These are phyloP conservation scores for Phytomonas sp. DNA, from an alignment of 208 protist species.

Conservation along the genomic window DNA sequence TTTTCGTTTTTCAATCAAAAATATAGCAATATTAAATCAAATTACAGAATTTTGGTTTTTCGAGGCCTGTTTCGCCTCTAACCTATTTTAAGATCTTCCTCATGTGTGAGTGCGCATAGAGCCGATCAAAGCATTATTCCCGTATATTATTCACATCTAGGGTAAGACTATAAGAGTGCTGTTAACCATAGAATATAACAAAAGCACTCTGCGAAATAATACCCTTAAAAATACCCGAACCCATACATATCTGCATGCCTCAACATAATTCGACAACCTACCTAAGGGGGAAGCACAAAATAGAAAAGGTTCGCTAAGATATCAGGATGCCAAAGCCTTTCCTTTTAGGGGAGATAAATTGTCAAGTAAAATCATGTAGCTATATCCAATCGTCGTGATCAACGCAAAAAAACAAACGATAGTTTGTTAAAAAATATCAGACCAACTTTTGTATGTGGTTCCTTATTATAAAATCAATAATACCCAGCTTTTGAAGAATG, in stretches of 20 bases:
- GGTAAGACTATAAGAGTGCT: background rate
- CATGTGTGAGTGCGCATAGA: background rate
- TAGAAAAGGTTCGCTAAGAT: background rate
- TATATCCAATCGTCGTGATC: background rate
- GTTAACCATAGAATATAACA: background rate
- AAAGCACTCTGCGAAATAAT: constrained; percentile 3
- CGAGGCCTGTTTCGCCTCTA: background rate
- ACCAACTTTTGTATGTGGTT: background rate
- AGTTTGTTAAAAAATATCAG: background rate
- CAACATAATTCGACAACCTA: constrained; percentile 1
- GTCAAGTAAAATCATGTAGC: background rate
- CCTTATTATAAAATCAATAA: constrained; percentile 3
- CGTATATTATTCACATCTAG: background rate
- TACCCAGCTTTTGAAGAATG: background rate
- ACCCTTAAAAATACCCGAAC: constrained; percentile 1
- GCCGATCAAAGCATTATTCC: background rate
- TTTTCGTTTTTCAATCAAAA: background rate
- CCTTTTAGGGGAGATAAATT: background rate
- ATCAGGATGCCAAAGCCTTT: background rate
- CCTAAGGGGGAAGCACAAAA: background rate
- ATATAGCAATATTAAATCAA: background rate
- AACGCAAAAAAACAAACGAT: background rate
- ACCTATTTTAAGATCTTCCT: background rate
- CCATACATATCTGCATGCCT: constrained; percentile 4
- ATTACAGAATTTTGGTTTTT: background rate